Evolutionary conservation across 1,284 basidiomycete genomes (phyloP).

Genomic region (Sparassis latifolia): DNA sequence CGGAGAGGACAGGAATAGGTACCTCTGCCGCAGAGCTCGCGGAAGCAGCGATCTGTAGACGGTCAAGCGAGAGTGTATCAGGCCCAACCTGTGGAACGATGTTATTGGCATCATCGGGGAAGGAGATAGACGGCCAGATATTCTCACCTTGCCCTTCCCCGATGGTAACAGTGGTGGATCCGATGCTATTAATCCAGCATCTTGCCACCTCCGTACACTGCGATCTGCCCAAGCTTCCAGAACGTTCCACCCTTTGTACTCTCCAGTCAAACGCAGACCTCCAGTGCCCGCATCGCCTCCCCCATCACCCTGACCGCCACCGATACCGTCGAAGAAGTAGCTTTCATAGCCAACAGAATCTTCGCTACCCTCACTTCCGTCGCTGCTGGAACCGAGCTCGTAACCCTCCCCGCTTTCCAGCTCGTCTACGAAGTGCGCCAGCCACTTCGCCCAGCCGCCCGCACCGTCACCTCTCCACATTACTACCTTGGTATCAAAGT

Average conservation of each 20-base stretch:
- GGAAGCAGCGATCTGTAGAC: slow-evolving; percentile 14
- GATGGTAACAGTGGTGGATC: slow-evolving; percentile 30
- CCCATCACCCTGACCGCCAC: slow-evolving; percentile 68
- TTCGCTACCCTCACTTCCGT: slow-evolving; percentile 60
- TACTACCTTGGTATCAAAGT: slow-evolving; percentile 97
- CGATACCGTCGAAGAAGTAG: slow-evolving; percentile 78
- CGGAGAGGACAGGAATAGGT: slow-evolving; percentile 30
- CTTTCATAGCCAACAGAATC: slow-evolving; percentile 83
- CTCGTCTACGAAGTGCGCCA: slow-evolving; percentile 91
- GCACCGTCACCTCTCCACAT: slow-evolving; percentile 87
- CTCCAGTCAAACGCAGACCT: slow-evolving; percentile 67
- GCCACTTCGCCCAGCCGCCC: slow-evolving; percentile 92
- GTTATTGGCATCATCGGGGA: neutral
- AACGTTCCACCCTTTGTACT: slow-evolving; percentile 87
- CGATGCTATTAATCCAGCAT: slow-evolving; percentile 58
- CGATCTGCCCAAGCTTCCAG: slow-evolving; percentile 88
- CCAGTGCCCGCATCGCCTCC: slow-evolving; percentile 65
- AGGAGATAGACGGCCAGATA: neutral
- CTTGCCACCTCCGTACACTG: slow-evolving; percentile 80
- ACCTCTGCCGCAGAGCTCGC: slow-evolving; percentile 28
- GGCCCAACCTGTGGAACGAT: slow-evolving; percentile 7
- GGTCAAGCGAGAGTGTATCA: slow-evolving; percentile 21
- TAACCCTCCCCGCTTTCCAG: slow-evolving; percentile 85
- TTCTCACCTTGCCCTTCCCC: slow-evolving; percentile 45
- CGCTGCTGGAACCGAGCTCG: slow-evolving; percentile 57